Percentiles rank a stretch among this genome's conserved stretches.
These are phyloP conservation scores for Talaromyces sp. DNA, from an alignment of 2,329 filamentous ascomycete genomes.

Conservation along the genomic window DNA sequence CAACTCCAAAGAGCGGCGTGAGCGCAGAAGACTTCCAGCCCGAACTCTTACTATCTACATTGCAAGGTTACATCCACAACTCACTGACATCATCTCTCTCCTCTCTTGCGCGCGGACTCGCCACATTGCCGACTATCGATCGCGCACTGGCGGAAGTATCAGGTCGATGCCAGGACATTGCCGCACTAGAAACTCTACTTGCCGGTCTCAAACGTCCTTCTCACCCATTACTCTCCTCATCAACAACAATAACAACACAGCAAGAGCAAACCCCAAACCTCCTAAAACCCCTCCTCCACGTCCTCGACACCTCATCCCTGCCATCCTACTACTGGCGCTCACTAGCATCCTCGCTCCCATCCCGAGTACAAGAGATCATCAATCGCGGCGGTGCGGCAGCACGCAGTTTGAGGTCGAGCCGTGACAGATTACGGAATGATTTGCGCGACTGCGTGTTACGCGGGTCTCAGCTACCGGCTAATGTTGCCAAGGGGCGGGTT, in stretches of 20 bases:
- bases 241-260: neutral
- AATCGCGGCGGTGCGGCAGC: constrained; percentile 79
- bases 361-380: constrained; percentile 80
- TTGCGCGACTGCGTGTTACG: constrained; percentile 79
- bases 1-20: constrained; percentile 54
- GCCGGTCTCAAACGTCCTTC: constrained; percentile 64
- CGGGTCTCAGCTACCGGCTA: constrained; percentile 68
- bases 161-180: constrained; percentile 81
- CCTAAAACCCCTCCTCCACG: constrained; percentile 68
- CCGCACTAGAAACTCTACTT: constrained; percentile 80
- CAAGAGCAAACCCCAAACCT: constrained; percentile 46
- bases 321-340: constrained; percentile 93
- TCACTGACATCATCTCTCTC: constrained; percentile 76
- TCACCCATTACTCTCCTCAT: constrained; percentile 62
- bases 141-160: constrained; percentile 78
- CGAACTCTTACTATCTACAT: constrained; percentile 67
- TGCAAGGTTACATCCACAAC: constrained; percentile 80
- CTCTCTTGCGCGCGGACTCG: constrained; percentile 70
- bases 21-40: constrained; percentile 57
- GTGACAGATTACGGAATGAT: constrained; percentile 70
- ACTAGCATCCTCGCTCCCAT: constrained; percentile 72
- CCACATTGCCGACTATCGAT: constrained; percentile 77
- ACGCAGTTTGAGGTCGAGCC: constrained; percentile 74
- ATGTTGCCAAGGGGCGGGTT: constrained; percentile 36
- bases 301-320: constrained; percentile 84